phyloP scores from a whole-genome alignment of 352 stramenopile genomes.

The Pythium coloratum region DNA sequence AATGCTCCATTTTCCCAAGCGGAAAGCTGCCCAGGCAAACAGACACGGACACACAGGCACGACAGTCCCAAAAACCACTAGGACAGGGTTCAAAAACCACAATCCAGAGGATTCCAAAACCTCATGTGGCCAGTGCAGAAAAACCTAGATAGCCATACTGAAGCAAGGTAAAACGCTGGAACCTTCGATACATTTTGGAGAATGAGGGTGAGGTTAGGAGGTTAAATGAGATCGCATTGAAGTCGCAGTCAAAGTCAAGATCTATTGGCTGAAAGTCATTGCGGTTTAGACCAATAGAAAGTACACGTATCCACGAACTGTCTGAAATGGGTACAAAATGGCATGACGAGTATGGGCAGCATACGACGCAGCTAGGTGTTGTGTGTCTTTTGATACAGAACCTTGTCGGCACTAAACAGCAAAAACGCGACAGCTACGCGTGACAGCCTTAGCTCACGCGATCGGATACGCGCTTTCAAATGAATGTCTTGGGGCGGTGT shows the following conservation, averaged over 20 bases:
- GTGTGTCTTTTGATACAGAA: too few relatives aligned
- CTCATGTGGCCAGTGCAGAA: background rate
- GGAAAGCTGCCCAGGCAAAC: background rate
- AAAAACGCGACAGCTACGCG: too few relatives aligned
- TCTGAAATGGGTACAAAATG: background rate
- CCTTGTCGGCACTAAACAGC: too few relatives aligned
- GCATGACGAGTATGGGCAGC: too few relatives aligned
- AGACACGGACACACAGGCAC: background rate
- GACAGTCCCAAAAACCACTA: conserved; percentile 23
- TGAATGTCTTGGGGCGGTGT: too few relatives aligned
- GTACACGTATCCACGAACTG: background rate
- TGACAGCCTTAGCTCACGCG: too few relatives aligned
- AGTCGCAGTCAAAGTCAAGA: background rate
- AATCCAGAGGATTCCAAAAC: conserved; percentile 7
- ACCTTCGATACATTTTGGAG: conserved; percentile 9
- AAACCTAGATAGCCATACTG: conserved; percentile 13
- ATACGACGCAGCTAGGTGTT: too few relatives aligned
- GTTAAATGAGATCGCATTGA: background rate
- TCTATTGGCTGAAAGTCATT: background rate
- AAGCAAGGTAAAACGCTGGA: conserved; percentile 13
- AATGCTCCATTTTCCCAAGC: conserved; percentile 2
- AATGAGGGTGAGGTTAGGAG: conserved; percentile 13
- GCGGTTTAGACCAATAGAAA: background rate
- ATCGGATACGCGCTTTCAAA: too few relatives aligned
- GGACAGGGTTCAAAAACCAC: conserved; percentile 12